Percentiles rank a stretch among this genome's conserved stretches.
Conservation (phyloP, 2,329 filamentous ascomycete genomes). For the Didymella lethalis region DNA sequence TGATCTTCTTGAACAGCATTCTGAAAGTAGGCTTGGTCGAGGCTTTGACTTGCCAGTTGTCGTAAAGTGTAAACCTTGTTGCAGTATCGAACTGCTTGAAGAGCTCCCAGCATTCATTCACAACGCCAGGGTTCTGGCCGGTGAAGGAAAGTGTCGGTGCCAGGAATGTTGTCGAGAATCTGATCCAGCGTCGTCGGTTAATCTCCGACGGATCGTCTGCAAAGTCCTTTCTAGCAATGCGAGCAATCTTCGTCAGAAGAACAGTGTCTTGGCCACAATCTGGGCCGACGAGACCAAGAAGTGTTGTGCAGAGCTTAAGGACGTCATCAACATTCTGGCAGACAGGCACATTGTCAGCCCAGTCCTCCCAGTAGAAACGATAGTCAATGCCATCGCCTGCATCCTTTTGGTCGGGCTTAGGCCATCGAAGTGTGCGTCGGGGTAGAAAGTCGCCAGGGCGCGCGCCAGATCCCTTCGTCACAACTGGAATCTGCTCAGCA, state of each 20-base stretch:
- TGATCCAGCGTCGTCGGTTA: conserved; percentile 82
- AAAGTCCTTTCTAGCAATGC: conserved; percentile 81
- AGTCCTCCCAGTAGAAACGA: conserved; percentile 96
- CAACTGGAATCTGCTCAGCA: conserved; percentile 52
- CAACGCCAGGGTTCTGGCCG: conserved; percentile 81
- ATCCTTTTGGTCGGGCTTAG: conserved; percentile 79
- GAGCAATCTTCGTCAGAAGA: conserved; percentile 81
- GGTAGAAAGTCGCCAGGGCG: conserved; percentile 63
- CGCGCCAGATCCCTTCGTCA: conserved; percentile 58
- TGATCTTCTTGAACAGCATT: conserved; percentile 77
- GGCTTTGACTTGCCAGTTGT: conserved; percentile 75
- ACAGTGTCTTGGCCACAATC: conserved; percentile 85
- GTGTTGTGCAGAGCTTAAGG: conserved; percentile 82
- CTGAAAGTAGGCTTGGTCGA: conserved; percentile 70
- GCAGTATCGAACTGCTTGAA: conserved; percentile 79
- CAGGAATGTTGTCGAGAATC: conserved; percentile 82
- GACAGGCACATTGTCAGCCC: conserved; percentile 89
- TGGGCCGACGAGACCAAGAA: conserved; percentile 85
- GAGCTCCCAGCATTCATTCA: conserved; percentile 86
- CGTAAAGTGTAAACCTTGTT: conserved; percentile 85
- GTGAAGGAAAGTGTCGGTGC: conserved; percentile 88
- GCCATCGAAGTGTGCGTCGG: conserved; percentile 81
- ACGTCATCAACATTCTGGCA: conserved; percentile 92
- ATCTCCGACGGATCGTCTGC: conserved; percentile 71
- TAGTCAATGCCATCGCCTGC: conserved; percentile 78